Base-by-base conservation (phyloP, 2,329 filamentous ascomycete genomes). In the Metarhizium anisopliae region DNA sequence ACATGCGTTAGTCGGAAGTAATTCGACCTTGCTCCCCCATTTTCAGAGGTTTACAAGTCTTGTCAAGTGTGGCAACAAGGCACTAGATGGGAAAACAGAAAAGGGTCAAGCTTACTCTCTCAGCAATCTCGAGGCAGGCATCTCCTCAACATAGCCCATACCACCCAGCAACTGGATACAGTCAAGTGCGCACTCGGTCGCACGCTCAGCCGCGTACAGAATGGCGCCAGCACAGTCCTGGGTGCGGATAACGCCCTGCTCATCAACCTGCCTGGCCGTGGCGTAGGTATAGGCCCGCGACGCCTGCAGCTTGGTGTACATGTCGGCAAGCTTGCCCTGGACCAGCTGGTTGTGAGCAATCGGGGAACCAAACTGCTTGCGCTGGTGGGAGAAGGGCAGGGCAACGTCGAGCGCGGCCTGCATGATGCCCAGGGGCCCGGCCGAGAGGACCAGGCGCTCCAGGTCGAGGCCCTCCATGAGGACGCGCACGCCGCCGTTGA, bases 391-490 rank as follows among this genome's bases (percentile, higher is more conserved):
- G 68, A 95, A 99, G 0, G 94, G 94, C 47, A 97, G 80, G 2
- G 87, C 84, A 10, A 93, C 80, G 72, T 97, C 92, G 50, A 97
- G 80, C 5, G 87, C 81, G 6, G 91, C 88, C 77, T 96, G 90
- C 94, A 99, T 99, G 60, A 97, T 83, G 43, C 93, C 94, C 6
- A 99, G 73, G 0, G 94, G 92, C 0, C 94, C 94, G 18, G 93
- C 89, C 64, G 87, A 92, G 51, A 99, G 83, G 1, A 99, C 93
- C 3, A 99, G 81, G 13, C 94, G 83, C 73, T 99, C 94, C 38
- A 99, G 82, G 68, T 99, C 94, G 4, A 99, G 80, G 2, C 94
- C 94, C 68, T 96, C 89, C 94, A 99, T 97, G 38, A 99, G 78
- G 4, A 99, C 93, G 60, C 83, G 84, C 30, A 95, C 92, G 59